These are phyloP conservation scores for Coemansia biformis DNA, from an alignment of 192 early-diverging fungal species.

Conservation along the genomic window DNA sequence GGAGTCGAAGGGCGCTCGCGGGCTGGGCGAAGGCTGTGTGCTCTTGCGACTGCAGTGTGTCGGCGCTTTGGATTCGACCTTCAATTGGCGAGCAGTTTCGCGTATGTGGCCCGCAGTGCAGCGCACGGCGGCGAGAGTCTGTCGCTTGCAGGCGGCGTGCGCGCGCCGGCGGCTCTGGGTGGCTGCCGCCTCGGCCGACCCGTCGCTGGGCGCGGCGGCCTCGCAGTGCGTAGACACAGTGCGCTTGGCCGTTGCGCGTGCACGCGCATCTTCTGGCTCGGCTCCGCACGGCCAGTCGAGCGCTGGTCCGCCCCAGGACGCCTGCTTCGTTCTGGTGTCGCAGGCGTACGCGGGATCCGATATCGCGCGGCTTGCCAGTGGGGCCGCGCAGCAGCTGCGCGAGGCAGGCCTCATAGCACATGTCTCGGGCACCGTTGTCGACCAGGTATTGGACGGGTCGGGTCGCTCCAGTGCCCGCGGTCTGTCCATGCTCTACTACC, in stretches of 20 bases:
- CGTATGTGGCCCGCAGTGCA: background rate
- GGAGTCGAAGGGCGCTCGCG: too few species aligned
- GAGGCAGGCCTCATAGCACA: background rate
- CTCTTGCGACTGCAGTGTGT: too few species aligned
- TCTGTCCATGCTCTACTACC: constrained; percentile 26
- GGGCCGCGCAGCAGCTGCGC: constrained; percentile 1
- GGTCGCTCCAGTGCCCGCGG: constrained; percentile 1
- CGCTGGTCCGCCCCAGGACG: background rate
- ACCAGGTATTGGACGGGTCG: constrained; percentile 4
- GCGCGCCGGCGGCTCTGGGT: constrained; percentile 23
- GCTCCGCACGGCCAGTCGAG: background rate
- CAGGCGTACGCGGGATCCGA: constrained; percentile 19
- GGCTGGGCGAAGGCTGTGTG: too few species aligned
- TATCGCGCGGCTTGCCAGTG: constrained; percentile 3
- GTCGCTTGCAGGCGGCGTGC: background rate
- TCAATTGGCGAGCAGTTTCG: too few species aligned
- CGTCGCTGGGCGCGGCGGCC: constrained; percentile 10
- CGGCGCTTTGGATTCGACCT: too few species aligned
- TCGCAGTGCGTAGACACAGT: constrained; percentile 4
- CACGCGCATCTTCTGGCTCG: background rate
- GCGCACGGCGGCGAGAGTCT: background rate
- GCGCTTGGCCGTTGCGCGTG: background rate
- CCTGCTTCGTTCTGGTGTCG: constrained; percentile 36
- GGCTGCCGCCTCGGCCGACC: constrained; percentile 20
- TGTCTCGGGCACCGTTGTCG: constrained; percentile 26